These are phyloP conservation scores for Cyclospora cayetanensis DNA, from an alignment of 169 alveolate genomes.

Conservation along the genomic window DNA sequence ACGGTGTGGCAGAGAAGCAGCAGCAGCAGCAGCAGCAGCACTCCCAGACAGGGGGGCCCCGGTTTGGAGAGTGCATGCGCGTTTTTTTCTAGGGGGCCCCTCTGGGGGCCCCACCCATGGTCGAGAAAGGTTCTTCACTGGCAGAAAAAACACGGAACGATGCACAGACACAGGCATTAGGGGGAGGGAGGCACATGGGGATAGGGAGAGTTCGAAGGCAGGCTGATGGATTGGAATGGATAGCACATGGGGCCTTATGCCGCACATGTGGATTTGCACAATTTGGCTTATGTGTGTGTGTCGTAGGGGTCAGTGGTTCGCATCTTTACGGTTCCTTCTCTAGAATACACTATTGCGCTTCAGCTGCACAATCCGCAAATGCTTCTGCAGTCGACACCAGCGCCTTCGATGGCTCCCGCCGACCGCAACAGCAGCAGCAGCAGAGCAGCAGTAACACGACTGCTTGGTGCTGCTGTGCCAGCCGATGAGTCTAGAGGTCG, in stretches of 20 bases:
- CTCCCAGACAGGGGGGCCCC: too few relatives aligned
- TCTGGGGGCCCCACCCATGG: too few relatives aligned
- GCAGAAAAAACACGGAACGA: neutral
- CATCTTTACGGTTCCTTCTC: neutral
- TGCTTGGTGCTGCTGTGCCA: neutral
- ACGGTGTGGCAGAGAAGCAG: too few relatives aligned
- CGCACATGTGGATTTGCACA: too few relatives aligned
- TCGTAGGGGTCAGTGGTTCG: constrained; percentile 15
- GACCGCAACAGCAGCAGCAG: neutral
- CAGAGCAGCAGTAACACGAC: constrained; percentile 6
- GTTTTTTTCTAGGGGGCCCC: too few relatives aligned
- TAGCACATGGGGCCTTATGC: neutral
- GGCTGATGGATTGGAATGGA: neutral
- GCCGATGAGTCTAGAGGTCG: neutral
- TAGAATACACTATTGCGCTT: neutral
- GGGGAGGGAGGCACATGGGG: neutral
- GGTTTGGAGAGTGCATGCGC: too few relatives aligned
- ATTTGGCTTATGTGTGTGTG: too few relatives aligned
- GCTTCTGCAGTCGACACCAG: neutral
- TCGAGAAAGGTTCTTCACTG: neutral
- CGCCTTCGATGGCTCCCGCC: neutral
- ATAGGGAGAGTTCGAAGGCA: neutral
- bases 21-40: too few relatives aligned
- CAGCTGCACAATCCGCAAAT: neutral
- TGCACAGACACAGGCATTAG: neutral